These are phyloP conservation scores for Sequoiadendron giganteum DNA, from an alignment of 75 land plant genomes.

Conservation along the genomic window DNA sequence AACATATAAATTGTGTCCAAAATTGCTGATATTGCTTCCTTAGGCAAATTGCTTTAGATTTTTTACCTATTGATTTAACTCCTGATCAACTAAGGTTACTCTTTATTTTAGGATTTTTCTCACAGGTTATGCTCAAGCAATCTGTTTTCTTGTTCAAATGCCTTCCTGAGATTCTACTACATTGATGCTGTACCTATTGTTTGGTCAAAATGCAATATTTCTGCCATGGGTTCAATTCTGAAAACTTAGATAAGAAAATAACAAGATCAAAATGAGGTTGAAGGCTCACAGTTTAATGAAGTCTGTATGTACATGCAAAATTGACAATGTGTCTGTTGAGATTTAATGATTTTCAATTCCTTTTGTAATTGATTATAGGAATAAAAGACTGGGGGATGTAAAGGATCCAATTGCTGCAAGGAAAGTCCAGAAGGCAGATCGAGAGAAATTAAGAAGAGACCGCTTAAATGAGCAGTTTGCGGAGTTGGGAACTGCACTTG, in stretches of 20 bases:
- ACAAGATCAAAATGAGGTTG: not conserved
- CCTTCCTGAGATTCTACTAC: not conserved
- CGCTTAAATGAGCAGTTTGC: constrained; percentile 88
- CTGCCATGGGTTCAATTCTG: not conserved
- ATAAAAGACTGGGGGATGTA: constrained; percentile 6
- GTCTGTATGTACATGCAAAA: not conserved
- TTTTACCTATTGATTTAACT: not conserved
- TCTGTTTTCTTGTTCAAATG: not conserved
- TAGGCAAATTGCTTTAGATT: not conserved
- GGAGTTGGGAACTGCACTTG: constrained; percentile 82
- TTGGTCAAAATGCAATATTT: not conserved
- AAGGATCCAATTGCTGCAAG: constrained; percentile 40
- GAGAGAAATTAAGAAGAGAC: constrained; percentile 93
- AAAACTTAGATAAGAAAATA: not conserved
- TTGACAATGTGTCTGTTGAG: not conserved
- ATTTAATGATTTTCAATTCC: not conserved
- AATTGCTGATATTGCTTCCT: not conserved
- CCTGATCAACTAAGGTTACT: not conserved
- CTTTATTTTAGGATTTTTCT: not conserved
- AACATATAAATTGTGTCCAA: not conserved
- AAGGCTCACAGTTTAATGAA: not conserved
- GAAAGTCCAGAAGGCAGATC: constrained; percentile 90
- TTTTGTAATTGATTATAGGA: not conserved
- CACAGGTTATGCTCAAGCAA: not conserved
- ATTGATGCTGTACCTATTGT: not conserved